Base-by-base conservation (phyloP, 371 early-diverging fungal species). In the Mortierella sp. region DNA sequence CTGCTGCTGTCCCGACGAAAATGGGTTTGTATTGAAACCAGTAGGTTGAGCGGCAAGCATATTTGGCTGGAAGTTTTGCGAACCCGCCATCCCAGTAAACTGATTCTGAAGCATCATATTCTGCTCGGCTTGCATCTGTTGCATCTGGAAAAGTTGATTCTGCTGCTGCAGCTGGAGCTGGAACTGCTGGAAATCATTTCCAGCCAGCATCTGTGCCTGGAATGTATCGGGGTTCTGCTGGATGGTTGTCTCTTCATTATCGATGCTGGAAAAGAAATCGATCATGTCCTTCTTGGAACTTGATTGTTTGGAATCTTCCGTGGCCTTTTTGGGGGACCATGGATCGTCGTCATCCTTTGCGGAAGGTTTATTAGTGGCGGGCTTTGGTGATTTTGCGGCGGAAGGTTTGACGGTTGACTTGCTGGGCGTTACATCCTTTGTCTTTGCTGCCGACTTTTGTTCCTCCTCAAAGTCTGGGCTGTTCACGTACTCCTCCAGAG, bases 401-500 rank as follows among this genome's bases (percentile, higher is more conserved):
- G 68, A 28, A 57, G 70, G 62, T 28, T 59, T 70, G 62, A 65
- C 18, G 37, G 68, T 68, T 24, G 71, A 26, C 61, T 63, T 59
- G 61, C 66, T 66, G 14, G 75, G 18, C 8, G 68, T 14, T 14
- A 60, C 6, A 0, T 73, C 66, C 78, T 89, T 85, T 47, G 86
- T 75, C 43, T 84, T 73, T 64, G 79, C 72, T 40, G 86, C 86
- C 2, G 85, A 83, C 47, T 66, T 64, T 62, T 89, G 86, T 43
- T 87, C 86, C 12, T 87, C 76, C 45, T 93, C 93, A 85, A 90
- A 91, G 72, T 92, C 89, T 1, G 93, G 90, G 64, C 92, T 91
- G 43, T 90, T 88, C 32, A 97, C 64, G 83, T 97, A 97, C 35
- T 96, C 96, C 85, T 97, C 96, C 35, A 98, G 84, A 0, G 95